These are phyloP conservation scores for Sphaerulina musiva DNA, from an alignment of 2,329 filamentous ascomycete genomes.

Conservation along the genomic window DNA sequence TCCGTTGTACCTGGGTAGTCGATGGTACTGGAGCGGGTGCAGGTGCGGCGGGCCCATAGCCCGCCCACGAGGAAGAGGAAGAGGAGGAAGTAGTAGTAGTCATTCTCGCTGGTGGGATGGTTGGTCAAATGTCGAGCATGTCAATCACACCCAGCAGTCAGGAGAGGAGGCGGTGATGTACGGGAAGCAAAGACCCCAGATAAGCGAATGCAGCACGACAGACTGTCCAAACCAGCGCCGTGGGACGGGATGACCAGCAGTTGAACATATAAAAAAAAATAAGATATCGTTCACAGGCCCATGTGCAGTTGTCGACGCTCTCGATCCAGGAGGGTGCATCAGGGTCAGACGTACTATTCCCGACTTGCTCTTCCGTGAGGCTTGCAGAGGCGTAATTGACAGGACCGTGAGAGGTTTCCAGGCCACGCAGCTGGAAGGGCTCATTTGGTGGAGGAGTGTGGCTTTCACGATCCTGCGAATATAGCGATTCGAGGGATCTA, in stretches of 20 bases:
- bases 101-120: slow-evolving; percentile 19
- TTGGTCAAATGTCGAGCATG: slow-evolving; percentile 12
- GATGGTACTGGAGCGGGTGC: slow-evolving; percentile 19
- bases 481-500: slow-evolving; percentile 6
- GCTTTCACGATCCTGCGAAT: slow-evolving; percentile 9
- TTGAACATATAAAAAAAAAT: slow-evolving; percentile 23
- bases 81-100: slow-evolving; percentile 6
- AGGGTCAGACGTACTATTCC: slow-evolving; percentile 11
- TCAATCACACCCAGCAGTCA: slow-evolving; percentile 15
- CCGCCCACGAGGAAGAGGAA: slow-evolving; percentile 26
- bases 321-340: slow-evolving; percentile 19
- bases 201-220: slow-evolving; percentile 30
- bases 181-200: slow-evolving; percentile 24
- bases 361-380: slow-evolving; percentile 18
- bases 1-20: slow-evolving; percentile 19
- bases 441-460: slow-evolving; percentile 14
- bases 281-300: slow-evolving; percentile 20
- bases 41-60: slow-evolving; percentile 25
- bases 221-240: slow-evolving; percentile 25
- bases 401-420: slow-evolving; percentile 6
- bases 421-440: slow-evolving; percentile 10
- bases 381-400: slow-evolving; percentile 8
- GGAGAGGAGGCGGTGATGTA: slow-evolving; percentile 6
- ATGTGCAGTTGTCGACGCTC: slow-evolving; percentile 12
- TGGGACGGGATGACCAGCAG: slow-evolving; percentile 20